Conservation (phyloP, 2,329 filamentous ascomycete species). For the Plenodomus tracheiphilus region DNA sequence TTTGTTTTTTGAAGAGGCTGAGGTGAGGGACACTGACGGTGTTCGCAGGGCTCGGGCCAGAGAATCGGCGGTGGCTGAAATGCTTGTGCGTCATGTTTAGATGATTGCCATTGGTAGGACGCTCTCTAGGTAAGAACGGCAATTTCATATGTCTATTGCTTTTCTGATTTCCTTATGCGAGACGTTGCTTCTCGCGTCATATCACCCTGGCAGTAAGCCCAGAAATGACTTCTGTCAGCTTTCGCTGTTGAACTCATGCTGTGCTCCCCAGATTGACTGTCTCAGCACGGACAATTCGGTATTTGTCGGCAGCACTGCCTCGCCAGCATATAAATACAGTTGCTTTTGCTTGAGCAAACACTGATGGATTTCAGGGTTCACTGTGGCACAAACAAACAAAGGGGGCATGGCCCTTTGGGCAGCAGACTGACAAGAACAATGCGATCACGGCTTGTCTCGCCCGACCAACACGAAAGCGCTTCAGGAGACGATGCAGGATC, state of each 20-base stretch:
- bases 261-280: slow-evolving; percentile 33
- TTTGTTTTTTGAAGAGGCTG: slow-evolving; percentile 45
- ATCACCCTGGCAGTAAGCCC: slow-evolving; percentile 32
- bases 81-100: slow-evolving; percentile 44
- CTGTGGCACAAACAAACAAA: slow-evolving; percentile 33
- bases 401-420: slow-evolving; percentile 8
- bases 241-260: slow-evolving; percentile 31
- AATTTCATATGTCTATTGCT: slow-evolving; percentile 34
- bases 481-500: slow-evolving; percentile 13
- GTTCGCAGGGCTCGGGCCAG: slow-evolving; percentile 43
- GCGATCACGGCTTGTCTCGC: slow-evolving; percentile 9
- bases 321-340: slow-evolving; percentile 12
- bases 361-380: background rate
- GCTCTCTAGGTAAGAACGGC: slow-evolving; percentile 25
- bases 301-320: slow-evolving; percentile 27
- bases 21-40: slow-evolving; percentile 42
- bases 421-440: slow-evolving; percentile 10
- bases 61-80: slow-evolving; percentile 45
- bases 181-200: slow-evolving; percentile 38
- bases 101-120: slow-evolving; percentile 36
- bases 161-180: slow-evolving; percentile 31
- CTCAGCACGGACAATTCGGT: slow-evolving; percentile 36
- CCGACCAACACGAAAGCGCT: slow-evolving; percentile 13
- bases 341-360: slow-evolving; percentile 17
- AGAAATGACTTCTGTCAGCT: slow-evolving; percentile 28